Conservation (phyloP, 2,329 filamentous ascomycete species). For the Aspergillus cejpii region DNA sequence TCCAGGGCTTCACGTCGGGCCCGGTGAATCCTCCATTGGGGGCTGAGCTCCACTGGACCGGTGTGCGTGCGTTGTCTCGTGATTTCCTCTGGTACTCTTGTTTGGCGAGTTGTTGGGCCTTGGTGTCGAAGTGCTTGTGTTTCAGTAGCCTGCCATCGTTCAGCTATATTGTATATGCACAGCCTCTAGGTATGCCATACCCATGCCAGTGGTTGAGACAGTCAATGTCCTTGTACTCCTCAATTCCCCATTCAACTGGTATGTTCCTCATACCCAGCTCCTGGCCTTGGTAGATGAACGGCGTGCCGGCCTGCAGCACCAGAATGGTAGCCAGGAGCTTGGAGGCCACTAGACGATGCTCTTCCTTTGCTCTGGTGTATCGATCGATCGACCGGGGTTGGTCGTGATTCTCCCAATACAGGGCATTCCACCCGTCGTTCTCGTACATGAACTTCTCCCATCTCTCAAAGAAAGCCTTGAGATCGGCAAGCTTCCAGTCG, state of each 20-base stretch:
- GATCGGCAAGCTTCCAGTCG: conserved; percentile 45
- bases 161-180: no score
- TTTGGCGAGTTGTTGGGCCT: conserved; percentile 25
- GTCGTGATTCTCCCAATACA: conserved; percentile 62
- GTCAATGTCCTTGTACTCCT: conserved; percentile 64
- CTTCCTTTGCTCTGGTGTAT: conserved; percentile 47
- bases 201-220: conserved; percentile 51
- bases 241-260: conserved; percentile 53
- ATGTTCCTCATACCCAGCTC: conserved; percentile 63
- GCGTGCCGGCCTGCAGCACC: conserved; percentile 53
- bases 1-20: conserved; percentile 55
- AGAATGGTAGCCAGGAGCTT: conserved; percentile 57
- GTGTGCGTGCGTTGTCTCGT: conserved; percentile 63
- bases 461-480: conserved; percentile 50
- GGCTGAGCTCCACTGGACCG: conserved; percentile 62
- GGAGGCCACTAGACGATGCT: conserved; percentile 46
- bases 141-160: conserved; percentile 26
- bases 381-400: conserved; percentile 56
- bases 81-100: conserved; percentile 38
- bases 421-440: conserved; percentile 57
- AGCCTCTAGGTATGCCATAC: no score
- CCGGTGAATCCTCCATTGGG: conserved; percentile 60
- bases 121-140: conserved; percentile 21
- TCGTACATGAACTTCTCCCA: conserved; percentile 56
- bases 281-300: conserved; percentile 64